Conservation (phyloP, 2,329 filamentous ascomycete genomes). For the Biscogniauxia marginata region DNA sequence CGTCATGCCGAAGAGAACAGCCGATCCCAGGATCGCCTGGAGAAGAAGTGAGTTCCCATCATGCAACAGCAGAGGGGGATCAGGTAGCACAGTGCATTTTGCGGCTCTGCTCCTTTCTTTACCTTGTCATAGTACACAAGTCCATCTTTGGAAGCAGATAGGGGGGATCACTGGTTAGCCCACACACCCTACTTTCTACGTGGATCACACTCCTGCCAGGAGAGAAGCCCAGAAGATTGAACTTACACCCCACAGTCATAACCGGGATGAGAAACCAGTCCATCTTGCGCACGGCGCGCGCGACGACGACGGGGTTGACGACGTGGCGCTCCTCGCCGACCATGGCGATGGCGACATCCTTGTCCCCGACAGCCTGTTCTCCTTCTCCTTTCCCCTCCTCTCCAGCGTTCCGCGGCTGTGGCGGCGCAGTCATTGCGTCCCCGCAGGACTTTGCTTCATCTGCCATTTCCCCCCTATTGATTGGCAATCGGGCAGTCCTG, state of each 20-base stretch:
- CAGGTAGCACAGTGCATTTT: neutral
- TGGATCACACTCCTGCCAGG: neutral
- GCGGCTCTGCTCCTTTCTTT: slow-evolving; percentile 4
- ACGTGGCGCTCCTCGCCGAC: slow-evolving; percentile 55
- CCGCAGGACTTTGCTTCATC: too few relatives aligned
- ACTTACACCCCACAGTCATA: slow-evolving; percentile 55
- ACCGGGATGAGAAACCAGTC: slow-evolving; percentile 66
- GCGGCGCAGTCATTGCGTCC: too few relatives aligned
- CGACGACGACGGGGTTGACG: slow-evolving; percentile 54
- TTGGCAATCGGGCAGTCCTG: too few relatives aligned
- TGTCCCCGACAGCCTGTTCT: slow-evolving; percentile 30
- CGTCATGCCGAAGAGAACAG: slow-evolving; percentile 75
- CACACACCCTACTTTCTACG: neutral
- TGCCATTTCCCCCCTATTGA: too few relatives aligned
- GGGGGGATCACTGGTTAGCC: neutral
- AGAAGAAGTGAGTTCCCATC: neutral
- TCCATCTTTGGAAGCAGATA: slow-evolving; percentile 45
- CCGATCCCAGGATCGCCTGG: slow-evolving; percentile 69
- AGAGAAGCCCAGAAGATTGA: neutral
- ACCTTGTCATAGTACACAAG: slow-evolving; percentile 71
- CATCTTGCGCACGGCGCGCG: slow-evolving; percentile 62
- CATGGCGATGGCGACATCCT: slow-evolving; percentile 57
- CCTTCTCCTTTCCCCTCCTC: too few relatives aligned
- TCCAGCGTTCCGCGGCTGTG: neutral
- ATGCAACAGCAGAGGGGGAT: neutral